Conservation (phyloP, 192 early-diverging fungal species). For the Mortierella claussenii region DNA sequence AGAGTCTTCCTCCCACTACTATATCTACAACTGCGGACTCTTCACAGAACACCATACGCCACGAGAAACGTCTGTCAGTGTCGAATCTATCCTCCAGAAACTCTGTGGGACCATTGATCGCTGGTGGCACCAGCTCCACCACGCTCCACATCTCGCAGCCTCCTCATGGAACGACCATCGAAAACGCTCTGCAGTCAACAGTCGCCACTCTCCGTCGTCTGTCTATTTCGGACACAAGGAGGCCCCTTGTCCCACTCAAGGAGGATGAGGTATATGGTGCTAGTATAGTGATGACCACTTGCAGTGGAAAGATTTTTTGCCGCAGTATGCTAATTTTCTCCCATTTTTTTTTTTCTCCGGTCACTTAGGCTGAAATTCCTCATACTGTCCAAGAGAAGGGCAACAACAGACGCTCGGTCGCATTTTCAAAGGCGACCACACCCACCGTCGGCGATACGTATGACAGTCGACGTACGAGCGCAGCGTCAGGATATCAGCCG, state of each 20-base stretch:
- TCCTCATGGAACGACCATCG: slow-evolving; percentile 43
- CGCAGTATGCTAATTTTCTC: not conserved
- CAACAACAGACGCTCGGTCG: slow-evolving; percentile 29
- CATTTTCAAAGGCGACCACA: slow-evolving; percentile 12
- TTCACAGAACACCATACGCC: slow-evolving; percentile 34
- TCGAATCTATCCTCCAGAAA: slow-evolving; percentile 20
- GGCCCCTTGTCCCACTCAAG: slow-evolving; percentile 29
- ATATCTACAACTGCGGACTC: no score
- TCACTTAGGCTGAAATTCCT: not conserved
- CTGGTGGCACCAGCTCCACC: slow-evolving; percentile 9
- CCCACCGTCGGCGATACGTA: not conserved
- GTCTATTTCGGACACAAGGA: slow-evolving; percentile 40
- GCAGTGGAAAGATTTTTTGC: no score
- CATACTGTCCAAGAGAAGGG: not conserved
- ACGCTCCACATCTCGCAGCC: slow-evolving; percentile 47
- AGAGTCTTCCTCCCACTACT: slow-evolving; percentile 57
- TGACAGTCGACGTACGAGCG: slow-evolving; percentile 10
- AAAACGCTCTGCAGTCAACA: slow-evolving; percentile 55
- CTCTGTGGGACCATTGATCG: slow-evolving; percentile 7
- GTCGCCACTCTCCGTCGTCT: slow-evolving; percentile 54
- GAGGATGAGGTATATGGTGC: slow-evolving; percentile 35
- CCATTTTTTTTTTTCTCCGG: not conserved
- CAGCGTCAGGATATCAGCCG: slow-evolving; percentile 12
- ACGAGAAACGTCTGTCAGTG: slow-evolving; percentile 45
- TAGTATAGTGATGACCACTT: no score